Conservation (phyloP, 139 green algal genomes). For the Coelastrella sp. region DNA sequence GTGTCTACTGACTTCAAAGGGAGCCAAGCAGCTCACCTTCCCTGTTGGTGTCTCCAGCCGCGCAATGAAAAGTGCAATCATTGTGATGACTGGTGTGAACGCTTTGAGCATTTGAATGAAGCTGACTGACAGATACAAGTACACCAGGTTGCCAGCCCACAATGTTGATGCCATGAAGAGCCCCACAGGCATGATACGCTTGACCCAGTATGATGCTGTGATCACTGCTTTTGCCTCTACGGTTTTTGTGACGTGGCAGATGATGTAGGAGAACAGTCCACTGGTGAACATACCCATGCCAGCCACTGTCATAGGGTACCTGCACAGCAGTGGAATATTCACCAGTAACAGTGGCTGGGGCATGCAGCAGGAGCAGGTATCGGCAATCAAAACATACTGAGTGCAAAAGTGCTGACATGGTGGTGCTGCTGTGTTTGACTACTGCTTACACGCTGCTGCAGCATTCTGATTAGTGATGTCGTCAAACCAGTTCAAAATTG, state of each 20-base stretch:
- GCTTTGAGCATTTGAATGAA: slow-evolving; percentile 92
- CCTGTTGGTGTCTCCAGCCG: slow-evolving; percentile 77
- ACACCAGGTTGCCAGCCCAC: slow-evolving; percentile 95
- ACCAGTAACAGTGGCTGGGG: background rate
- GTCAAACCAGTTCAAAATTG: no score
- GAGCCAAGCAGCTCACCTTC: background rate
- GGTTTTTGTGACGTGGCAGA: slow-evolving; percentile 63
- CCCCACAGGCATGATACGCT: slow-evolving; percentile 88
- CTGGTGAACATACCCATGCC: slow-evolving; percentile 79
- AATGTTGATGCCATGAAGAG: slow-evolving; percentile 91
- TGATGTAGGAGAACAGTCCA: slow-evolving; percentile 68
- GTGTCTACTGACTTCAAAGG: no score
- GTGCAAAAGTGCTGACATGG: background rate
- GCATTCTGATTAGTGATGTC: no score
- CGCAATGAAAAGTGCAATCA: slow-evolving; percentile 84
- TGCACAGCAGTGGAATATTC: background rate
- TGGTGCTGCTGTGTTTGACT: background rate
- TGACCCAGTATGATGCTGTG: slow-evolving; percentile 31
- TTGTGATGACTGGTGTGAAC: slow-evolving; percentile 92
- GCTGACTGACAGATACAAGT: slow-evolving; percentile 96
- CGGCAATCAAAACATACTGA: background rate
- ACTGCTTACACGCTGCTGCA: background rate
- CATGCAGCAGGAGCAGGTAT: background rate
- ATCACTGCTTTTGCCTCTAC: slow-evolving; percentile 74
- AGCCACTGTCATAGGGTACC: slow-evolving; percentile 44